Evolutionary conservation across 176 grass and related monocot genomes (phyloP).

Genomic region (Chrysopogon serrulatus): DNA sequence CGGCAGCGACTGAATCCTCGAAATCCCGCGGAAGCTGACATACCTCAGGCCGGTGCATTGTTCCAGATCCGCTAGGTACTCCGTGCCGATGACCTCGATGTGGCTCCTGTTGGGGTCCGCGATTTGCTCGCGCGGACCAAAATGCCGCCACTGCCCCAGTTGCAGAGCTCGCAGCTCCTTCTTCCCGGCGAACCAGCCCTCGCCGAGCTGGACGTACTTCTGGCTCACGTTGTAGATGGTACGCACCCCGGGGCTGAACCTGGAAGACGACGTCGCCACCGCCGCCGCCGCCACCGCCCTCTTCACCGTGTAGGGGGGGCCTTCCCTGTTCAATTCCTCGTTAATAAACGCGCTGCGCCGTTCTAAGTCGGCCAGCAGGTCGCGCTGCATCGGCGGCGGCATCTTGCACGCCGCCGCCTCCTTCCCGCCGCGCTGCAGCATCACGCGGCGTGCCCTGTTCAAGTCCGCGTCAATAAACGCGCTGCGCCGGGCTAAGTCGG

Average conservation of each 20-base stretch:
- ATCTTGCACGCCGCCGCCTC: background rate
- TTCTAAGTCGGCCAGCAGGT: background rate
- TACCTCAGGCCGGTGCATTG: slow-evolving; percentile 38
- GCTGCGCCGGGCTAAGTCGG: background rate
- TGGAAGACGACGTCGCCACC: too few relatives aligned
- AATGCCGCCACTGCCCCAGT: slow-evolving; percentile 28
- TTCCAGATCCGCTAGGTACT: slow-evolving; percentile 2
- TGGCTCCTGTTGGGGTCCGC: slow-evolving; percentile 4
- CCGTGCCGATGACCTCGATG: slow-evolving; percentile 3
- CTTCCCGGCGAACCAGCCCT: slow-evolving; percentile 19
- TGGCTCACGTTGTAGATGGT: slow-evolving; percentile 32
- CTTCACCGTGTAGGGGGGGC: too few relatives aligned
- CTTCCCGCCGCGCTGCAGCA: background rate
- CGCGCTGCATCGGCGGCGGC: slow-evolving; percentile 11
- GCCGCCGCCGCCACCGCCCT: too few relatives aligned
- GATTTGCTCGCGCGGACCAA: background rate
- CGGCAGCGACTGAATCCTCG: slow-evolving; percentile 30
- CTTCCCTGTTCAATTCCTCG: background rate
- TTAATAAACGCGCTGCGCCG: slow-evolving; percentile 24
- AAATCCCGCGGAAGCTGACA: slow-evolving; percentile 37
- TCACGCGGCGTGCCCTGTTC: background rate
- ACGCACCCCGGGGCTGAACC: background rate
- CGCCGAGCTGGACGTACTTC: slow-evolving; percentile 22
- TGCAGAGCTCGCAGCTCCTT: slow-evolving; percentile 30
- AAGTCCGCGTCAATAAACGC: slow-evolving; percentile 21